Evolutionary conservation across 73 alveolate genomes (phyloP).

Genomic region (Stentor roeselii): DNA sequence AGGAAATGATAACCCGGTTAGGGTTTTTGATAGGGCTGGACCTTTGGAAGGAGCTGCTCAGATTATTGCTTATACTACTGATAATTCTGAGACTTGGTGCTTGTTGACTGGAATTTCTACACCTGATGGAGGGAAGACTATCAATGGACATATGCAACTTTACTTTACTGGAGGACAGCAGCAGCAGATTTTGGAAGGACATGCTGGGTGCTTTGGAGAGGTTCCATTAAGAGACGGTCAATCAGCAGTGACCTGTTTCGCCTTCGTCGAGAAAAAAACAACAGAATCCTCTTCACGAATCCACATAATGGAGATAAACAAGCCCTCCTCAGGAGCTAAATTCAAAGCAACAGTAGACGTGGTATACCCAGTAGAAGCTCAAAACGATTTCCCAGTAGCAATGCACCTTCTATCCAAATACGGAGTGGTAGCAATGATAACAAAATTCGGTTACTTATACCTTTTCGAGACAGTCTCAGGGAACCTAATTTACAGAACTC

Average conservation of each 20-base stretch:
- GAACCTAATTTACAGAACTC: slow-evolving; percentile 81
- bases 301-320: slow-evolving; percentile 86
- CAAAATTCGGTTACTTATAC: slow-evolving; percentile 85
- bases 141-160: slow-evolving; percentile 78
- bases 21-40: slow-evolving; percentile 34
- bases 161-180: slow-evolving; percentile 60
- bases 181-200: slow-evolving; percentile 78
- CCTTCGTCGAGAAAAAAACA: slow-evolving; percentile 92
- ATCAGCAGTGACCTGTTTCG: slow-evolving; percentile 66
- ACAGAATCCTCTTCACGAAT: slow-evolving; percentile 76
- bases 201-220: slow-evolving; percentile 76
- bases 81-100: slow-evolving; percentile 74
- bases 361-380: slow-evolving; percentile 77
- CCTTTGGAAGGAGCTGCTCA: slow-evolving; percentile 39
- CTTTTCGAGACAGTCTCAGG: slow-evolving; percentile 86
- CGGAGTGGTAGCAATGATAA: slow-evolving; percentile 89
- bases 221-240: slow-evolving; percentile 59
- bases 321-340: slow-evolving; percentile 82
- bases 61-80: slow-evolving; percentile 64
- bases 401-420: slow-evolving; percentile 84
- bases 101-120: slow-evolving; percentile 68
- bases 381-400: slow-evolving; percentile 94
- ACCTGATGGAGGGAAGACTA: slow-evolving; percentile 67
- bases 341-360: slow-evolving; percentile 85
- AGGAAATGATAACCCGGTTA: slow-evolving; percentile 32